A percentile compares a stretch with the other conserved stretches of the same genome.
Conservation (phyloP, 345 rosid species). For the Syzygium oleosum region DNA sequence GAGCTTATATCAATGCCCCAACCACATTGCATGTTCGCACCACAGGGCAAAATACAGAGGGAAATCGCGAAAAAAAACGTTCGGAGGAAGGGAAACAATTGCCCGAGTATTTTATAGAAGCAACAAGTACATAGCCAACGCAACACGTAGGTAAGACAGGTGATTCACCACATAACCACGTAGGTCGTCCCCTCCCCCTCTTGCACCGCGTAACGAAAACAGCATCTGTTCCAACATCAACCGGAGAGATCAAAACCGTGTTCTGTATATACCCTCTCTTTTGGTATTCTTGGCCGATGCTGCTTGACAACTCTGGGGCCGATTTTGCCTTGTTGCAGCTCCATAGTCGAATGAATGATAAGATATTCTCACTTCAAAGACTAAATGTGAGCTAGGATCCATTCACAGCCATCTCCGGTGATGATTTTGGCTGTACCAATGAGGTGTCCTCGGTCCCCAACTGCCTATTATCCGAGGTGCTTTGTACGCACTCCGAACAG, state of each 20-base stretch:
- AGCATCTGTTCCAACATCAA: background rate
- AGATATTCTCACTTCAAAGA: background rate
- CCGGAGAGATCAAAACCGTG: background rate
- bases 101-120: constrained; percentile 20
- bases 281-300: background rate
- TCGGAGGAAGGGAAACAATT: constrained; percentile 1
- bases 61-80: background rate
- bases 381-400: constrained; percentile 42
- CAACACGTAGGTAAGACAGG: constrained; percentile 11
- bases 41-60: background rate
- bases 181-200: background rate
- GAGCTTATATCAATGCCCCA: background rate
- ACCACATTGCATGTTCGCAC: background rate
- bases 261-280: background rate
- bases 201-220: background rate
- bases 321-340: background rate
- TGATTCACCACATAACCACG: background rate
- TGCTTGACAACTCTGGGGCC: background rate
- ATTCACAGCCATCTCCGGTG: constrained; percentile 89
- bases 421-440: constrained; percentile 59
- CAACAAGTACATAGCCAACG: constrained; percentile 9
- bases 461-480: constrained; percentile 39
- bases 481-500: constrained; percentile 44
- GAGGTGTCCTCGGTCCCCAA: constrained; percentile 55
- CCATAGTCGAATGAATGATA: background rate